Conservation (phyloP, 78 protist species). For the Dictyostelium intermedium region DNA sequence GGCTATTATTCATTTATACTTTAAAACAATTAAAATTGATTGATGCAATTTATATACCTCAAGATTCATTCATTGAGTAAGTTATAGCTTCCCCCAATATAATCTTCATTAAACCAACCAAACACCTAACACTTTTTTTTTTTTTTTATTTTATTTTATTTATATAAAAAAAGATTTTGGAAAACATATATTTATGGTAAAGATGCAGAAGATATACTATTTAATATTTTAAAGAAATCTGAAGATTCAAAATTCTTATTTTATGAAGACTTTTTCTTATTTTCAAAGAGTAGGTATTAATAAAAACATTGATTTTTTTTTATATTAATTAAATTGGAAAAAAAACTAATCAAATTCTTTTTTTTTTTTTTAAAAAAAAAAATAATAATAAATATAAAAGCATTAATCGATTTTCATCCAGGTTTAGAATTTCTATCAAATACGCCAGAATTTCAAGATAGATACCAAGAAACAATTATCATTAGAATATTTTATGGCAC, state of each 20-base stretch:
- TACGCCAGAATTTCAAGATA: conserved; percentile 91
- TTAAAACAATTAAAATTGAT: neutral
- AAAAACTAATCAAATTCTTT: neutral
- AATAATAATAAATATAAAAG: too few relatives aligned
- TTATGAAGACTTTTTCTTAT: conserved; percentile 61
- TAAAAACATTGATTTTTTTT: too few relatives aligned
- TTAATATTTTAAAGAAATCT: conserved; percentile 43
- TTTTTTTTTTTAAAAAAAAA: neutral
- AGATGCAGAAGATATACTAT: conserved; percentile 61
- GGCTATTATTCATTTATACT: conserved; percentile 27
- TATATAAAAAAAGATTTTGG: conserved; percentile 4
- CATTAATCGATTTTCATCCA: conserved; percentile 87
- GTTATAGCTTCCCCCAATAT: too few relatives aligned
- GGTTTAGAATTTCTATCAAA: conserved; percentile 89
- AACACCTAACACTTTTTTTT: too few relatives aligned
- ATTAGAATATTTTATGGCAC: conserved; percentile 88
- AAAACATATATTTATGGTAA: conserved; percentile 6
- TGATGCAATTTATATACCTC: conserved; percentile 15
- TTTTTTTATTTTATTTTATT: neutral
- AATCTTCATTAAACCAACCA: too few relatives aligned
- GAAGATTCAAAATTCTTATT: conserved; percentile 20
- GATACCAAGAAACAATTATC: conserved; percentile 88
- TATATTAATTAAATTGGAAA: neutral
- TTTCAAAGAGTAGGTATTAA: conserved; percentile 35
- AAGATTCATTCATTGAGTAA: conserved; percentile 43